phyloP scores from a whole-genome alignment of 768 basidiomycete genomes.

The Pleurotus djamor region DNA sequence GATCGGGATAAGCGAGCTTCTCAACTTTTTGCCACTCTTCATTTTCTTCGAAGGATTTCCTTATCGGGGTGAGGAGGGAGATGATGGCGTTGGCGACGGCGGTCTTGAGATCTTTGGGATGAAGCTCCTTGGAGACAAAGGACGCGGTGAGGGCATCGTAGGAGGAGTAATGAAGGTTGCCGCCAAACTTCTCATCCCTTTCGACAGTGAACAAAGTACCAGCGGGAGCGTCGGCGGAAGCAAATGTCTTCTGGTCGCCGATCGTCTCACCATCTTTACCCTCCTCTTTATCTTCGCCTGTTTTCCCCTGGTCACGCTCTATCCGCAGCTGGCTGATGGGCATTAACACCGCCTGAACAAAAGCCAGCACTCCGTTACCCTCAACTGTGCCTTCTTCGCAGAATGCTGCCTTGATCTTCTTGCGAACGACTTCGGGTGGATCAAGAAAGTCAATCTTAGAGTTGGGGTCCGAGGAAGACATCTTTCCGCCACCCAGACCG shows the following conservation, averaged over 20 bases:
- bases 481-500: constrained; percentile 91
- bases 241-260: constrained; percentile 63
- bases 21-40: constrained; percentile 81
- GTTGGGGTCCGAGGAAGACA: constrained; percentile 97
- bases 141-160: constrained; percentile 70
- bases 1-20: constrained; percentile 82
- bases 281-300: constrained; percentile 41
- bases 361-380: constrained; percentile 88
- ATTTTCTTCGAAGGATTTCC: constrained; percentile 70
- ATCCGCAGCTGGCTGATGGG: constrained; percentile 78
- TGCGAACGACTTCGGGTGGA: constrained; percentile 74
- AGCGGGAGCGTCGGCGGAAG: constrained; percentile 64
- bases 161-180: constrained; percentile 68
- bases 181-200: constrained; percentile 81
- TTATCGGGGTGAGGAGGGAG: constrained; percentile 76
- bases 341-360: constrained; percentile 84
- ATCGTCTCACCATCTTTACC: constrained; percentile 12
- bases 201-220: constrained; percentile 81
- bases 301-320: constrained; percentile 52
- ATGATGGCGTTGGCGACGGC: constrained; percentile 74
- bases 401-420: constrained; percentile 90
- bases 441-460: constrained; percentile 99
- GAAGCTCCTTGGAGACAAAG: constrained; percentile 74
- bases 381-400: constrained; percentile 90
- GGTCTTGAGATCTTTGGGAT: constrained; percentile 88